phyloP scores from a whole-genome alignment of 169 alveolate genomes.

The Plasmodium fragile region DNA sequence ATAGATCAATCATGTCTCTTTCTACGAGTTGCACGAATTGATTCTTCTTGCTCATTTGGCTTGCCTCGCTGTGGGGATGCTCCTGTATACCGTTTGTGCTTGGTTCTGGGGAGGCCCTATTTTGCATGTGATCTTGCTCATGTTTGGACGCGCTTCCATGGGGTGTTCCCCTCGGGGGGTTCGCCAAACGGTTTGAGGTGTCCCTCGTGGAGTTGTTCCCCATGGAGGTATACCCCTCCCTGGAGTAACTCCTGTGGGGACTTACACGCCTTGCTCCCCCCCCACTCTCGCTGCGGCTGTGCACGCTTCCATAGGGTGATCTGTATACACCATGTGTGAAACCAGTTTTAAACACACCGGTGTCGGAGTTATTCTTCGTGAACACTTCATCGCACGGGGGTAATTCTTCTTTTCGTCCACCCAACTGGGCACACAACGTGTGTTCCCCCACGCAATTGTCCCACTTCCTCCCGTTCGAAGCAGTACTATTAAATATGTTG shows the following conservation, averaged over 20 bases:
- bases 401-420: background rate
- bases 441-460: background rate
- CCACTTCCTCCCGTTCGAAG: background rate
- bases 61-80: background rate
- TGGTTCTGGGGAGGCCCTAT: background rate
- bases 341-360: background rate
- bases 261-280: background rate
- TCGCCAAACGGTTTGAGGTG: background rate
- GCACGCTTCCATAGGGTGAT: background rate
- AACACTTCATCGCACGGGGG: background rate
- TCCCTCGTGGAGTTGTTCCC: background rate
- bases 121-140: background rate
- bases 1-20: conserved; percentile 51
- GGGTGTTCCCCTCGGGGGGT: background rate
- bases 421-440: background rate
- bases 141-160: background rate
- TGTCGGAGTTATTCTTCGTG: background rate
- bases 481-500: background rate
- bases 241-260: background rate
- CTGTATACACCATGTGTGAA: background rate
- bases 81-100: background rate
- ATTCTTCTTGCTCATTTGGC: background rate
- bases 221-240: background rate
- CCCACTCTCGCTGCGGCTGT: background rate
- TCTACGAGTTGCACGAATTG: conserved; percentile 45